Percentiles rank a stretch among this genome's conserved stretches.
phyloP scores from a whole-genome alignment of 139 green algal genomes.

The Chlorella sorokiniana region DNA sequence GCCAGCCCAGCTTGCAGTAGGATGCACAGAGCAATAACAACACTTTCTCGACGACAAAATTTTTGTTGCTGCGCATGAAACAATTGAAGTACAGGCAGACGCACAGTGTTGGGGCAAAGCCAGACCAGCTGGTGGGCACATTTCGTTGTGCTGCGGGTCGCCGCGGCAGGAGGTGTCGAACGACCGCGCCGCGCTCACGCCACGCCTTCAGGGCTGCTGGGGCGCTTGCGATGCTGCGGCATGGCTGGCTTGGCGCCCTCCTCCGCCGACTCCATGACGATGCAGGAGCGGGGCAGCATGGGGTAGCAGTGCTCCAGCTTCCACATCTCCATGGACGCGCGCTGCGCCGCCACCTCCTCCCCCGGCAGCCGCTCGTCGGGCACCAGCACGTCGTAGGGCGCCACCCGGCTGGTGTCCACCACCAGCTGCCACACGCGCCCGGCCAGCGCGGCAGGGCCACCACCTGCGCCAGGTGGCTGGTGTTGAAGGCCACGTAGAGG shows the following conservation, averaged over 20 bases:
- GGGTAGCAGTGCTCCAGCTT: slow-evolving; percentile 64
- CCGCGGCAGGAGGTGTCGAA: no score
- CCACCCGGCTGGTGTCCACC: slow-evolving; percentile 79
- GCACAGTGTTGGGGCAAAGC: no score
- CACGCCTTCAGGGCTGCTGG: not conserved
- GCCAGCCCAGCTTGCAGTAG: no score
- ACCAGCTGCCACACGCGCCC: slow-evolving; percentile 70
- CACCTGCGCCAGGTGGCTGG: slow-evolving; percentile 45
- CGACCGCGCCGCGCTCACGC: not conserved
- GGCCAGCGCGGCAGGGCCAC: slow-evolving; percentile 69
- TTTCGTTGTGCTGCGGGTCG: no score
- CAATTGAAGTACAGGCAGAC: no score
- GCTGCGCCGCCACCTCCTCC: slow-evolving; percentile 43
- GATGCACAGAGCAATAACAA: no score
- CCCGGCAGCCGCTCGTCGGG: slow-evolving; percentile 59
- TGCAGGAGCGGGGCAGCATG: slow-evolving; percentile 79
- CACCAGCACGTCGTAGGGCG: slow-evolving; percentile 84
- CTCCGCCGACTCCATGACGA: slow-evolving; percentile 74
- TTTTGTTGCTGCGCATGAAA: no score
- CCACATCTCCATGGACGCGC: slow-evolving; percentile 65
- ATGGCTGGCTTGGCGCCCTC: not conserved
- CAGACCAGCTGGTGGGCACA: no score
- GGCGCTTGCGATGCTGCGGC: slow-evolving; percentile 20
- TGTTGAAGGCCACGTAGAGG: slow-evolving; percentile 78
- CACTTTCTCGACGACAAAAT: no score